phyloP scores from a whole-genome alignment of 148 eudicot species.

The Silene conica region DNA sequence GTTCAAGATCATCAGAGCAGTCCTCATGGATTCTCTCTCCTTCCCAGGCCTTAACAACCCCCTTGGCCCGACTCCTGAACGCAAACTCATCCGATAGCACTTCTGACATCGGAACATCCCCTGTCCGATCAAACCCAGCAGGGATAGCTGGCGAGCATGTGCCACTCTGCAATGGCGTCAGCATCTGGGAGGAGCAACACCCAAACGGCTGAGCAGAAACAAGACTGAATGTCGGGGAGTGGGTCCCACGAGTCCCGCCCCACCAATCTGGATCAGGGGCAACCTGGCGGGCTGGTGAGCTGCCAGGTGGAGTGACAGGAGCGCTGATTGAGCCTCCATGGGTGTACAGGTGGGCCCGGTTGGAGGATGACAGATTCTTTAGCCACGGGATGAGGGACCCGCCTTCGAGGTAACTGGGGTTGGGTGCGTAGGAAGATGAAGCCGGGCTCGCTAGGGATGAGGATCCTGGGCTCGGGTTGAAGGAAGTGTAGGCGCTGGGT shows the following conservation, averaged over 20 bases:
- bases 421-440: constrained; percentile 47
- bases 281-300: constrained; percentile 53
- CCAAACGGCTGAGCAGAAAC: constrained; percentile 59
- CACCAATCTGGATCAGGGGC: constrained; percentile 36
- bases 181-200: constrained; percentile 50
- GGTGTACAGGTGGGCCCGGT: constrained; percentile 31
- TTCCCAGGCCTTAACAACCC: constrained; percentile 70
- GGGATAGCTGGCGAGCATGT: constrained; percentile 73
- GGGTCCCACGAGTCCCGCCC: constrained; percentile 41
- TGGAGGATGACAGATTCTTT: constrained; percentile 57
- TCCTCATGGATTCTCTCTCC: constrained; percentile 82
- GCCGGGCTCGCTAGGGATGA: constrained; percentile 70
- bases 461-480: constrained; percentile 54
- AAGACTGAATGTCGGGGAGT: constrained; percentile 66
- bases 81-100: constrained; percentile 57
- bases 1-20: constrained; percentile 63
- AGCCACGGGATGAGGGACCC: constrained; percentile 78
- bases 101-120: constrained; percentile 49
- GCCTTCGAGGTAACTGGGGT: constrained; percentile 33
- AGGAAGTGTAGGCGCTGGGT: constrained; percentile 56
- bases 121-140: constrained; percentile 42
- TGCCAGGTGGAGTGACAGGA: constrained; percentile 71
- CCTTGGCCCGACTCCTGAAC: constrained; percentile 43
- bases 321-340: constrained; percentile 67
- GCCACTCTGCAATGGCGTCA: constrained; percentile 75